Evolutionary conservation across 495 filamentous ascomycete genomes (phyloP), one percentile per base, ranked within the genome.

Genomic region (Cladorrhinum samala): DNA sequence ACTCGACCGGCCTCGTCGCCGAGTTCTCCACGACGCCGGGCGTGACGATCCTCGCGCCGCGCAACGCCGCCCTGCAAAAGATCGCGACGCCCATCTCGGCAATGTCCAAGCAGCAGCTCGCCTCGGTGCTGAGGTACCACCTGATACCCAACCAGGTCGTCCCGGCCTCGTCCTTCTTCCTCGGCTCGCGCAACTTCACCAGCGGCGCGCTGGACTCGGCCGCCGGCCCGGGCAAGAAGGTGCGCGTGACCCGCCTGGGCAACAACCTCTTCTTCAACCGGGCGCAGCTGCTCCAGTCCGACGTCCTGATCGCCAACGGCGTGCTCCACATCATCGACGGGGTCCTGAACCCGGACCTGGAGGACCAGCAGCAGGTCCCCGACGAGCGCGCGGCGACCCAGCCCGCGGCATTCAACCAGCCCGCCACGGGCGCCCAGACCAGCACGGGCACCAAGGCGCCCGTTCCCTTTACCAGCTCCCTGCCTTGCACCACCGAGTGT

Each of bases 301-400:
- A 87, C 58, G 71, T 88, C 20, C 72, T 88, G 0, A 56, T 85
- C 43, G 67, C 72, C n/a, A 85, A 85, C 48, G 85, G 85, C 54
- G 81, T 87, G 13, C 62, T 87, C 2, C 84, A 87, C 62, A 71
- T 85, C 30, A 78, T 86, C 55, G 79, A 84, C 61, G 66, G 63
- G 69, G 80, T 84, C 24, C 66, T 85, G 49, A 85, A 83, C 70
- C 83, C 81, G 17, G 67, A 76, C 43, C 11, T 33, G 27, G 27
- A 33, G 11, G 74, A 72, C 45, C 69, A 71, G 9, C 55, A 58
- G 11, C 74, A 69, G 4, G 53, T 57, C 1, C 77, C 82, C 1
- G 64, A 74, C 33, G 54, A 69, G 9, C 60, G 68, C 3, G 66
- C 69, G 4, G 64, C 68, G 1, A 64, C 68, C 0, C 71, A 80